Evolutionary conservation across 306 rosid genomes (phyloP).

Genomic region (Lathyrus tuberosus): DNA sequence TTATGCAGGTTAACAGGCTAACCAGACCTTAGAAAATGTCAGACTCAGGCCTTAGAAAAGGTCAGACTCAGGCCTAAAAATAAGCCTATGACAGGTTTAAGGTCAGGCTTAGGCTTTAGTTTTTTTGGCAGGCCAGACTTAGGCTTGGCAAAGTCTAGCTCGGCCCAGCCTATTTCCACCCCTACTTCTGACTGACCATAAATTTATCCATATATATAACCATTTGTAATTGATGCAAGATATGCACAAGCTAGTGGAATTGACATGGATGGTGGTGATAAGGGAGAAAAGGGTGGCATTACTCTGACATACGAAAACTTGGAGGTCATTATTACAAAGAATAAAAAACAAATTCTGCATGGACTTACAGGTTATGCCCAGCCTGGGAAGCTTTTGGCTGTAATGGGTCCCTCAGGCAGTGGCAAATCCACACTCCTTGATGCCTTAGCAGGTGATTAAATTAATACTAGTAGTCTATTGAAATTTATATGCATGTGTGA

Average conservation of each 20-base stretch:
- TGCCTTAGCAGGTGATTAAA: neutral
- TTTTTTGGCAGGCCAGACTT: too few species aligned
- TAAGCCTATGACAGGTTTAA: too few species aligned
- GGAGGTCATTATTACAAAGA: neutral
- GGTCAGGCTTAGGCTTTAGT: too few species aligned
- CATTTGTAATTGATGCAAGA: neutral
- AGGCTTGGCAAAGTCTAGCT: too few species aligned
- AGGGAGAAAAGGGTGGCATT: neutral
- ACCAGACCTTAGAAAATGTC: too few species aligned
- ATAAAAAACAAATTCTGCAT: neutral
- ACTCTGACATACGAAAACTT: neutral
- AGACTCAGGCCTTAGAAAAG: too few species aligned
- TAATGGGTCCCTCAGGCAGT: conserved; percentile 8
- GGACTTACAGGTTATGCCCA: conserved; percentile 14
- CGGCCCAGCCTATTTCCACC: too few species aligned
- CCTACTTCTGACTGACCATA: neutral
- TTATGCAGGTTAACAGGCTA: too few species aligned
- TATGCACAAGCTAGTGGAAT: neutral
- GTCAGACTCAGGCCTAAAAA: too few species aligned
- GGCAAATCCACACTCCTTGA: conserved; percentile 17
- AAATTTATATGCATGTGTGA: neutral
- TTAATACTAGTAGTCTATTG: neutral
- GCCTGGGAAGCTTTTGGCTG: conserved; percentile 13
- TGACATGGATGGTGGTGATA: neutral
- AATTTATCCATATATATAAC: neutral